Evolutionary conservation across 2,329 filamentous ascomycete species (phyloP), one percentile per base, ranked within the genome.

Genomic region (Claviceps arundinis): DNA sequence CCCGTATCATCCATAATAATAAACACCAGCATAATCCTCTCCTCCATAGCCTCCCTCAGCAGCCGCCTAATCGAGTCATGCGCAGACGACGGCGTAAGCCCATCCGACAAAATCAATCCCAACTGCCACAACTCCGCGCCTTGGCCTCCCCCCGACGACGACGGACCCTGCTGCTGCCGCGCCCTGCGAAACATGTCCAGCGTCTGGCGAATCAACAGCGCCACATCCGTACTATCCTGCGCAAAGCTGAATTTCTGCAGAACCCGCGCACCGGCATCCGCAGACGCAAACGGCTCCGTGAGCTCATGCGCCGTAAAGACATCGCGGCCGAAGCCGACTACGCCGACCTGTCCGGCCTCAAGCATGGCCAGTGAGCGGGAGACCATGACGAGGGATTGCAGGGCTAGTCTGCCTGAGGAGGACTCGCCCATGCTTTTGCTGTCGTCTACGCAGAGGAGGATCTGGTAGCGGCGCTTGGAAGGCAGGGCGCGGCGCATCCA

Each of bases 1-100:
- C 62, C 61, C 19, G 69, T 72, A 59, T 80, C 77, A 71, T 98
- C 93, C 63, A 98, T 89, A 61, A 99, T 86, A 60, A 98, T 88
- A 66, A 98, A 99, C 5, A 98, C 91, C 56, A 97, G 83, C 88
- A 98, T 96, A 64, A 99, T 94, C 16, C 89, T 78, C 69, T 96
- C 88, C 67, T 96, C 90, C 62, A 89, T 82, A 1, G 93, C 91
- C 68, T 91, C 85, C 9, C 93, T 78, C 11, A 98, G 81, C 22
- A 97, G 76, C 5, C 88, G 76, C 16, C 87, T 79, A 59, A 98
- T 90, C 5, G 80, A 76, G 17, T 89, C 87, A 65, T 97, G 91
- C 47, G 90, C 85, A 1, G 75, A 73, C 40, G 78, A 82, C 50
- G 94, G 89, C 58, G 90, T 96, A 24, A 97, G 81, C 8, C 94